phyloP scores from a whole-genome alignment of 139 green algal genomes.

The Marvania coccoides region DNA sequence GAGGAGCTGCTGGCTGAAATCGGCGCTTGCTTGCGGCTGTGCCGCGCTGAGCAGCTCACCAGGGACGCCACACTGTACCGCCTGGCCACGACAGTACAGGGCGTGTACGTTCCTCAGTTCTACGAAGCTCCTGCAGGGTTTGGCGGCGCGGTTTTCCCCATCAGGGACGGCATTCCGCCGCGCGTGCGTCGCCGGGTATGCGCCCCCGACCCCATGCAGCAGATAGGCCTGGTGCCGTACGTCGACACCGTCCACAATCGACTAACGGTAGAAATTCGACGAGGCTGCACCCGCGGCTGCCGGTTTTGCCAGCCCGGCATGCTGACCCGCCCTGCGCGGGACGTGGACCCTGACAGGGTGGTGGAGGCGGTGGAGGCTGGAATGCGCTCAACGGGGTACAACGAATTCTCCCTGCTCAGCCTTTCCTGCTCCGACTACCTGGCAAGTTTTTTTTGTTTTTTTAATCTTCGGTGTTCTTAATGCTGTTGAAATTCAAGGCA shows the following conservation, averaged over 20 bases:
- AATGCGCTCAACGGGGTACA: constrained; percentile 54
- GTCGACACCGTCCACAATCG: constrained; percentile 65
- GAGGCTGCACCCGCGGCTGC: constrained; percentile 72
- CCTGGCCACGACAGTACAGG: constrained; percentile 41
- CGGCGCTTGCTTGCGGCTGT: constrained; percentile 44
- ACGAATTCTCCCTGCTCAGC: constrained; percentile 66
- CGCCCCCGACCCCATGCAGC: constrained; percentile 54
- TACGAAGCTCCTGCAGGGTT: constrained; percentile 49
- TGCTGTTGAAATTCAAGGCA: no score
- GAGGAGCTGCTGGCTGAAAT: constrained; percentile 60
- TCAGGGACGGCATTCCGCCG: constrained; percentile 43
- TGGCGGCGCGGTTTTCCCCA: constrained; percentile 59
- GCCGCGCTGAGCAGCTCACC: constrained; percentile 34
- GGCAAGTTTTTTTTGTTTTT: no score
- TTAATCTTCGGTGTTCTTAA: no score
- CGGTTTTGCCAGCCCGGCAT: constrained; percentile 76
- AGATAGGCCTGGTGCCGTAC: constrained; percentile 65
- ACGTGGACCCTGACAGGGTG: constrained; percentile 56
- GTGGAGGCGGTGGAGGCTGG: constrained; percentile 61
- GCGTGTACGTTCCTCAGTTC: constrained; percentile 73
- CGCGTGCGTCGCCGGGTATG: constrained; percentile 49
- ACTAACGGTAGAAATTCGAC: constrained; percentile 63
- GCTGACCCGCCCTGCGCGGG: constrained; percentile 59
- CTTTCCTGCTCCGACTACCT: constrained; percentile 71
- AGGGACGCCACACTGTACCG: constrained; percentile 45